Evolutionary conservation across 768 basidiomycete genomes (phyloP), one percentile per base, ranked within the genome.

Genomic region (Chalciporus piperatus): DNA sequence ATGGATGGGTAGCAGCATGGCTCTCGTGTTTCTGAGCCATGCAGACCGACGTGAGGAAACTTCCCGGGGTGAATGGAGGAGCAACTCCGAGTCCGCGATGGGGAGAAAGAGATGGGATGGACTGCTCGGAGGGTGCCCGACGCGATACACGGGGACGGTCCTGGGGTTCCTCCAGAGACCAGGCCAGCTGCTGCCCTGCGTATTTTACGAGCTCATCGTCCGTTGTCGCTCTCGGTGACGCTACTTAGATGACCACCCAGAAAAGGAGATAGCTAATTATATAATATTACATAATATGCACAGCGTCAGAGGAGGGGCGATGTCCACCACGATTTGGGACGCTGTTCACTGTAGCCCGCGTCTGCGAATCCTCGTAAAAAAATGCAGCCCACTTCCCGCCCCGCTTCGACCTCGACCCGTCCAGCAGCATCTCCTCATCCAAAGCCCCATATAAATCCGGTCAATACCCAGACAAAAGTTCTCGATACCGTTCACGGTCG

Each of bases 401-500:
- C 85, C 51, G 74, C 81, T 46, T 82, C 83, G 46, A 76, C 82
- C 20, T 82, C 82, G 45, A 81, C 79, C 49, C 79, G 81, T 54
- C 81, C 79, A 10, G 72, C 78, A 50, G 73, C 69, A 19, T 84
- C 83, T 28, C 84, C 84, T 35, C 74, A 78, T 40, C 82, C 79
- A 16, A 68, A 72, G 48, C 66, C 70, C 9, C 72, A 72, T 19
- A 58, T 70, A 43, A 69, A 68, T 44, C 72, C 75, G 52, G 80
- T 87, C 51, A 89, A 90, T 66, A 87, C 86, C 12, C 85, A 86
- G 68, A 89, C 86, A 68, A 85, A 83, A 70, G 70, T 91, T 37
- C 79, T 93, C 58, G 89, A 93, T 75, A 80, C 86, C 17, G 67
- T 71, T n/a, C 83, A 87, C 45, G 93, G 90, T 49, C 79, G 95